A percentile compares a stretch with the other conserved stretches of the same genome.
Conservation (phyloP, 495 filamentous ascomycete genomes). For the Hypoxylon subgilvum region DNA sequence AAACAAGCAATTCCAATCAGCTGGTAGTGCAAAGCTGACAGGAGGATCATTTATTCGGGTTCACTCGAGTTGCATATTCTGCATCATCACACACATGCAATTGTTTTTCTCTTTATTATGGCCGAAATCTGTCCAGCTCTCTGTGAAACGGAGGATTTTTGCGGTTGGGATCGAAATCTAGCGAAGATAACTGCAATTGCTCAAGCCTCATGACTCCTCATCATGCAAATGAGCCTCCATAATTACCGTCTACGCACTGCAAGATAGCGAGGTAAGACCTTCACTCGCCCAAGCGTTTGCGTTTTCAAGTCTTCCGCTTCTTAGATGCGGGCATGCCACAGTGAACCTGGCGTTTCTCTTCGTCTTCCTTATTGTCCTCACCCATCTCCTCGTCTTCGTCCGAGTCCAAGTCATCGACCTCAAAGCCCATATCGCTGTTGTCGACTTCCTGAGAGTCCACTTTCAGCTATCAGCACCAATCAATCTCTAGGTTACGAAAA, state of each 20-base stretch:
- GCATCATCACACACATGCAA: too few relatives aligned
- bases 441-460: slow-evolving; percentile 68
- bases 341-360: slow-evolving; percentile 53
- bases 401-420: slow-evolving; percentile 65
- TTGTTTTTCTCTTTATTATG: background rate
- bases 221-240: background rate
- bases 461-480: slow-evolving; percentile 38
- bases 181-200: slow-evolving; percentile 1
- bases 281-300: slow-evolving; percentile 6
- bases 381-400: slow-evolving; percentile 48
- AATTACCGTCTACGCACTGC: slow-evolving; percentile 7
- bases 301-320: slow-evolving; percentile 36
- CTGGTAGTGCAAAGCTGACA: too few relatives aligned
- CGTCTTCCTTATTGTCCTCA: slow-evolving; percentile 30
- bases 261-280: slow-evolving; percentile 15
- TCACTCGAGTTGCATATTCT: background rate
- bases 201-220: slow-evolving; percentile 3
- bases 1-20: too few relatives aligned
- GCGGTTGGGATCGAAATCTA: slow-evolving; percentile 22
- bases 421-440: slow-evolving; percentile 64
- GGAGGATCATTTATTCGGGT: too few relatives aligned
- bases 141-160: slow-evolving; percentile 4
- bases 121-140: slow-evolving; percentile 10
- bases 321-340: slow-evolving; percentile 46
- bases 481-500: background rate